Conservation (phyloP, 345 rosid species). For the Hirschfeldia incana region DNA sequence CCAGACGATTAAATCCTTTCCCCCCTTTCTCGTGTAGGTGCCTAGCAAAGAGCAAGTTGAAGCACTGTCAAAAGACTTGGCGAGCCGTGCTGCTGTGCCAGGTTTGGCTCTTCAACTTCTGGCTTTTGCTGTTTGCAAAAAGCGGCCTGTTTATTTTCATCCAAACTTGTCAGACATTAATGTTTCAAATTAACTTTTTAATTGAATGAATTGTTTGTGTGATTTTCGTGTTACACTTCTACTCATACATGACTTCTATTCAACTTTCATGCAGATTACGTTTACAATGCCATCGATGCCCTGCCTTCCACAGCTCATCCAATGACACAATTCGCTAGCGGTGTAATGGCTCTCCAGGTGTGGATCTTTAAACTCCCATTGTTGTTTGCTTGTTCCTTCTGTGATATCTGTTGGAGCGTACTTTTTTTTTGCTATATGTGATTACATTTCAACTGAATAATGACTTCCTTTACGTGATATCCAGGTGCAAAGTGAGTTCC, state of each 20-base stretch:
- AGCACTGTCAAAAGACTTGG: constrained; percentile 79
- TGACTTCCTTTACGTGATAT: constrained; percentile 25
- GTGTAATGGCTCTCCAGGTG: constrained; percentile 99
- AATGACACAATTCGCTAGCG: constrained; percentile 93
- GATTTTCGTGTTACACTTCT: background rate
- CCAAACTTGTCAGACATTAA: background rate
- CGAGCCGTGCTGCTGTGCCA: constrained; percentile 82
- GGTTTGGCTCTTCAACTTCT: constrained; percentile 48
- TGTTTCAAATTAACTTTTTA: background rate
- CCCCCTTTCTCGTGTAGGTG: constrained; percentile 41
- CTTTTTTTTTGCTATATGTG: background rate
- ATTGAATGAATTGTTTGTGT: background rate
- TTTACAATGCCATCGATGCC: constrained; percentile 86
- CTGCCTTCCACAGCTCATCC: constrained; percentile 95
- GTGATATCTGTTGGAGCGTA: background rate
- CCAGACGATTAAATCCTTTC: constrained; percentile 11
- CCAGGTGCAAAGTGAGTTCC: constrained; percentile 98
- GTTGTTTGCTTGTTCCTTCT: constrained; percentile 3
- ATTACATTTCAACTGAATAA: background rate
- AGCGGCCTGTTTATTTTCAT: constrained; percentile 14
- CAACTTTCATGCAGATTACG: constrained; percentile 64
- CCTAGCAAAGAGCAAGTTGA: constrained; percentile 89
- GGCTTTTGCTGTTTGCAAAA: constrained; percentile 4
- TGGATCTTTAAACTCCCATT: constrained; percentile 12
- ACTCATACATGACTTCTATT: background rate